These are phyloP conservation scores for Fraxinus nigra DNA, from an alignment of 305 asterid species.

Conservation along the genomic window DNA sequence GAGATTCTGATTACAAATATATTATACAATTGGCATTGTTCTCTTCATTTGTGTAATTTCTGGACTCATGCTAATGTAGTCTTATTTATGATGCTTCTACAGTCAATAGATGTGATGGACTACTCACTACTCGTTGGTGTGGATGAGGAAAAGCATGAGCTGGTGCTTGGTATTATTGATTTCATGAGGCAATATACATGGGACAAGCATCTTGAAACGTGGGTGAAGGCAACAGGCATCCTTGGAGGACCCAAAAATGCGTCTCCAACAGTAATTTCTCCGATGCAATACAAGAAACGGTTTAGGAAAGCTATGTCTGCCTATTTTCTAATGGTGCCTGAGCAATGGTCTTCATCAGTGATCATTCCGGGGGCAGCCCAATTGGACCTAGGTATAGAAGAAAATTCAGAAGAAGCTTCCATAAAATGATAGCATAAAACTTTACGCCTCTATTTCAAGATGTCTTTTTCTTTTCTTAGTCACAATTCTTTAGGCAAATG, in stretches of 20 bases:
- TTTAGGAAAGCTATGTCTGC: slow-evolving; percentile 90
- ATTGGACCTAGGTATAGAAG: slow-evolving; percentile 35
- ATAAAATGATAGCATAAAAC: background rate
- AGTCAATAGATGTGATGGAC: slow-evolving; percentile 89
- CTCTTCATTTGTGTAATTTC: background rate
- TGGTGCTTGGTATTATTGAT: slow-evolving; percentile 81
- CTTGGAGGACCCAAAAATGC: slow-evolving; percentile 75
- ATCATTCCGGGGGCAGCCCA: slow-evolving; percentile 31
- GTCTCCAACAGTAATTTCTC: slow-evolving; percentile 76
- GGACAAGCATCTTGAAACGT: slow-evolving; percentile 88
- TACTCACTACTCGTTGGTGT: slow-evolving; percentile 78
- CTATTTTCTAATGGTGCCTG: slow-evolving; percentile 84
- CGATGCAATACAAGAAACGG: slow-evolving; percentile 71
- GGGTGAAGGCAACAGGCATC: slow-evolving; percentile 88
- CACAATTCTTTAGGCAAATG: slow-evolving; percentile 10
- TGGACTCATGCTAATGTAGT: slow-evolving; percentile 11
- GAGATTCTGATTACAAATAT: background rate
- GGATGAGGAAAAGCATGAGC: slow-evolving; percentile 74
- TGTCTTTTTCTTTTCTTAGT: background rate
- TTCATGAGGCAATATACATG: slow-evolving; percentile 90
- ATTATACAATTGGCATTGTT: background rate
- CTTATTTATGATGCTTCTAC: slow-evolving; percentile 17
- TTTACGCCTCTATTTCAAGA: slow-evolving; percentile 5
- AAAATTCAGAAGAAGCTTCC: slow-evolving; percentile 26
- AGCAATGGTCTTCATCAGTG: slow-evolving; percentile 59